Base-by-base conservation (phyloP, 2,329 filamentous ascomycete species). In the Rhynchosporium graminicola region DNA sequence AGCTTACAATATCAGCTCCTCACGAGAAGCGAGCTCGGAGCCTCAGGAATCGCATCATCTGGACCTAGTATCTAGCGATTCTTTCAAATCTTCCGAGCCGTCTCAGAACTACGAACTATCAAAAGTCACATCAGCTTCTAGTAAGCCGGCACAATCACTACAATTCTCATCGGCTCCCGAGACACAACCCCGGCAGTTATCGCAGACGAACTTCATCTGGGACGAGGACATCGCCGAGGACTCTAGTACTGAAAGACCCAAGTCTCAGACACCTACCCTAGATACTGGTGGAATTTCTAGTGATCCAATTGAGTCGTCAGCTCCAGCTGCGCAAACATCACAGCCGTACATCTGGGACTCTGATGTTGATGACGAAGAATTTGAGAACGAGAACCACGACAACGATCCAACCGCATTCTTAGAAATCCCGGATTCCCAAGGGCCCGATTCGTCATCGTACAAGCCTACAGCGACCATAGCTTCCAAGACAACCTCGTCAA, bases 391-490 rank as follows among this genome's bases (percentile, higher is more conserved):
- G n/a, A 36, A 40, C 26, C 2, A 3, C 6, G 31, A 20, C 7
- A 46, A 13, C 40, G 12, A 15, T 12, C 10, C 10, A 12, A 43
- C 3, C 33, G 29, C 31, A 31, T 5, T 33, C 3, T 52, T 52
- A 52, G 42, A 46, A 31, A 59, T 70, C 36, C 63, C 65, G 20
- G 66, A 71, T 56, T 70, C 69, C 28, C 68, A 68, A 62, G 67
- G 69, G n/a, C 40, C 51, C 12, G 58, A 54, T 10, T 68, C 67
- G 8, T 61, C 60, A 4, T 62, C 64, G 1, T 66, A 62, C 31
- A 61, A 63, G 9, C 57, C 60, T 12, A 64, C 60, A 31, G 47
- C 59, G 36, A 60, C 58, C 31, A 51, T 56, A 47, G 31, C 42
- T 10, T 59, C 60, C 15, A 60, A 58, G 26, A 59, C 47, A 36